phyloP scores from a whole-genome alignment of 2,329 filamentous ascomycete species.

The Ophiosphaerella herpotricha region DNA sequence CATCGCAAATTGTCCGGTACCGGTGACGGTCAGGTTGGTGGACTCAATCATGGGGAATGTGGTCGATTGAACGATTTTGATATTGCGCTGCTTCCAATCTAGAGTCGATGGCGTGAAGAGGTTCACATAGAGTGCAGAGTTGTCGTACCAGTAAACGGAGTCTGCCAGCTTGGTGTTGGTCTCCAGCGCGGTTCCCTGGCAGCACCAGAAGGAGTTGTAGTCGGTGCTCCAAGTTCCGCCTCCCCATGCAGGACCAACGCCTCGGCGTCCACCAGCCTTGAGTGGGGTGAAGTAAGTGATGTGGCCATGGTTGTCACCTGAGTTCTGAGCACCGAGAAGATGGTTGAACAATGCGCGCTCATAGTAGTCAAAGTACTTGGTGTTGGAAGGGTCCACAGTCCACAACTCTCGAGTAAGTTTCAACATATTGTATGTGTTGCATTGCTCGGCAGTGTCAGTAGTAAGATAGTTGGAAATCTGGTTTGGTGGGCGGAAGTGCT shows the following conservation, averaged over 20 bases:
- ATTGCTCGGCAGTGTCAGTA: conserved; percentile 57
- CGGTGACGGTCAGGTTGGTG: conserved; percentile 46
- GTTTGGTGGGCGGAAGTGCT: conserved; percentile 57
- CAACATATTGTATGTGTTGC: conserved; percentile 63
- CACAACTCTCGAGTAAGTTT: conserved; percentile 60
- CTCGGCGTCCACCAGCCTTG: conserved; percentile 53
- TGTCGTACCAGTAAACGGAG: conserved; percentile 57
- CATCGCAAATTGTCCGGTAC: conserved; percentile 42
- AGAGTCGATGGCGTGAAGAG: conserved; percentile 55
- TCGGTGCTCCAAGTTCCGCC: conserved; percentile 61
- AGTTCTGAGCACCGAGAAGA: conserved; percentile 56
- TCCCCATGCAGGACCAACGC: conserved; percentile 57
- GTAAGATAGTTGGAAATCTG: conserved; percentile 53
- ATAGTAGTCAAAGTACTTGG: conserved; percentile 59
- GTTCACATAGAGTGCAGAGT: conserved; percentile 54
- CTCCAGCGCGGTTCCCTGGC: conserved; percentile 58
- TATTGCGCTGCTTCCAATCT: conserved; percentile 49
- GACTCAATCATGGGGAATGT: conserved; percentile 51
- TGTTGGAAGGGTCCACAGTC: conserved; percentile 47
- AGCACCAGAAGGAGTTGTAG: conserved; percentile 60
- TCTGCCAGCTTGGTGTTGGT: conserved; percentile 61
- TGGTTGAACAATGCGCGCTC: conserved; percentile 58
- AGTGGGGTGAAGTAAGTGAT: conserved; percentile 60
- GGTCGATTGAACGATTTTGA: conserved; percentile 52
- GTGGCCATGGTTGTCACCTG: conserved; percentile 52